Evolutionary conservation across 2,329 filamentous ascomycete species (phyloP).

Genomic region (Alternaria gaisen): DNA sequence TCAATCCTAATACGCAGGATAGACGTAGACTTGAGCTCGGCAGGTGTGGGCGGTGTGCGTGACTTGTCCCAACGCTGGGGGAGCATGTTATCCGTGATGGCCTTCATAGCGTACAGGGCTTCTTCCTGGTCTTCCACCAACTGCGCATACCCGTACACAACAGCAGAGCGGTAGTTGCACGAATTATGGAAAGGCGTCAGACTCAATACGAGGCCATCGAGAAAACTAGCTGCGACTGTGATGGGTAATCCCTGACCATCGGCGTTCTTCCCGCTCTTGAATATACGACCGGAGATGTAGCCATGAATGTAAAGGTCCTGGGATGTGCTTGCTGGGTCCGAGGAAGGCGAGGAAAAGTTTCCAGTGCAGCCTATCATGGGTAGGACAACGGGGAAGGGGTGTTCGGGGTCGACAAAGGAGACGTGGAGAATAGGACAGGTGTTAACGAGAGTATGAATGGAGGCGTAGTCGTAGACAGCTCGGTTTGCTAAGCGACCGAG

Average conservation of each 20-base stretch:
- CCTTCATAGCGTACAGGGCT: constrained; percentile 40
- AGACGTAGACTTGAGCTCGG: constrained; percentile 41
- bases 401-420: constrained; percentile 45
- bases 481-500: constrained; percentile 40
- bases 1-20: constrained; percentile 39
- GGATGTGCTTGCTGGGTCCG: constrained; percentile 64
- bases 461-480: constrained; percentile 48
- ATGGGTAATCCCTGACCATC: not conserved
- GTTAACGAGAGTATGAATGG: constrained; percentile 47
- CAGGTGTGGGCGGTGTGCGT: constrained; percentile 40
- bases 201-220: constrained; percentile 48
- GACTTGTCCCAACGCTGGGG: constrained; percentile 43
- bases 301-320: constrained; percentile 49
- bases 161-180: constrained; percentile 48
- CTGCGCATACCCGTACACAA: constrained; percentile 41
- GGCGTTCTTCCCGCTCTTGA: constrained; percentile 46
- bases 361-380: constrained; percentile 54
- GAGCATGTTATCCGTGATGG: constrained; percentile 47
- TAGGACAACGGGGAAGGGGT: constrained; percentile 64
- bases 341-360: constrained; percentile 55
- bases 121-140: constrained; percentile 36
- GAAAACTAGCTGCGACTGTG: constrained; percentile 17
- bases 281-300: constrained; percentile 66
- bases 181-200: constrained; percentile 49
- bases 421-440: constrained; percentile 45